These are phyloP conservation scores for Cryphonectria radicalis DNA, from an alignment of 2,329 filamentous ascomycete species.

Conservation along the genomic window DNA sequence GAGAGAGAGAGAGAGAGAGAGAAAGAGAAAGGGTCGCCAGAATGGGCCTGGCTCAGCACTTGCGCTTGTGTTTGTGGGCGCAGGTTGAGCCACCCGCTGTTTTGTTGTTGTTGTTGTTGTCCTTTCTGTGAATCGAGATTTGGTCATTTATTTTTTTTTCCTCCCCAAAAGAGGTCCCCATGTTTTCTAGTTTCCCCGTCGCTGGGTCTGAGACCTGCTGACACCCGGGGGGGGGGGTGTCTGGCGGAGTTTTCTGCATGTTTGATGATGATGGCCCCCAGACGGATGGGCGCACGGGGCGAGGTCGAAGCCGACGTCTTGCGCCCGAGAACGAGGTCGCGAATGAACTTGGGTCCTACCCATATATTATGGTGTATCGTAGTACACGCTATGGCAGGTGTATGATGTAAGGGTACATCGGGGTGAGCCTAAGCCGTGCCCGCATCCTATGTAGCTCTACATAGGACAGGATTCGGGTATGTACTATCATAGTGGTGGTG, in stretches of 20 bases:
- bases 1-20: too few species aligned
- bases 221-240: background rate
- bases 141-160: too few species aligned
- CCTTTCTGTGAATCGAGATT: background rate
- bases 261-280: background rate
- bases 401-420: background rate
- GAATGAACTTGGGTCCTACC: background rate
- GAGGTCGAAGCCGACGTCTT: background rate
- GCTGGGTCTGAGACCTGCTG: background rate
- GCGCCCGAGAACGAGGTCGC: background rate
- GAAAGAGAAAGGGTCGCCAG: background rate
- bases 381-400: background rate
- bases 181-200: too few species aligned
- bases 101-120: background rate
- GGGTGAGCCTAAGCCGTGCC: background rate
- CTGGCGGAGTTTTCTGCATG: background rate
- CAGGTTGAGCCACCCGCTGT: background rate
- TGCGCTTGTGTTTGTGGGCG: background rate
- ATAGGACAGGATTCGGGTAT: background rate
- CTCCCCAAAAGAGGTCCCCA: too few species aligned
- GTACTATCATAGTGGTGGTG: background rate
- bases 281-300: background rate
- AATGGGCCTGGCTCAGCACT: conserved; percentile 20
- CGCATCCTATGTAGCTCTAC: background rate
- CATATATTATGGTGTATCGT: background rate